phyloP scores from a whole-genome alignment of 2,329 filamentous ascomycete genomes.

The Sphaerulina populicola region DNA sequence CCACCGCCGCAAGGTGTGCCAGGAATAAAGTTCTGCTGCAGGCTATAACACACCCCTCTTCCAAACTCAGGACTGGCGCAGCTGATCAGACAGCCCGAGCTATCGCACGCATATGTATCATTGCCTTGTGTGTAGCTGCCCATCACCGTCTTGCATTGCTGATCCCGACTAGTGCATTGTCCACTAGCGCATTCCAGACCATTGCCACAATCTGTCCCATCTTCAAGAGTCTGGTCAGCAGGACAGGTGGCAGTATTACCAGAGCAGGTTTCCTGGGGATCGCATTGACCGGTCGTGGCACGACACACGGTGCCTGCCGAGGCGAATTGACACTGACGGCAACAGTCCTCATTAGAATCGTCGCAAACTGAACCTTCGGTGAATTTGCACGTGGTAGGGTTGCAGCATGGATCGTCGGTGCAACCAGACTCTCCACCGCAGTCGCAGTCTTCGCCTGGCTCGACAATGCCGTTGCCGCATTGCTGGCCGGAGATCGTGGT shows the following conservation, averaged over 20 bases:
- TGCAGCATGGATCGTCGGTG: conserved; percentile 69
- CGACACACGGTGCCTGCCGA: conserved; percentile 67
- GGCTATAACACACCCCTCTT: conserved; percentile 57
- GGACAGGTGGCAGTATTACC: conserved; percentile 69
- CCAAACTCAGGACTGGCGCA: conserved; percentile 66
- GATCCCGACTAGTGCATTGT: conserved; percentile 85
- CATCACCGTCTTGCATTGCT: conserved; percentile 80
- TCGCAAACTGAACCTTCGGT: conserved; percentile 65
- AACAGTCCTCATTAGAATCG: conserved; percentile 80
- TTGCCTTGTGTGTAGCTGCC: conserved; percentile 64
- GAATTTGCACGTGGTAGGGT: conserved; percentile 81
- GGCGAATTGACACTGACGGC: conserved; percentile 61
- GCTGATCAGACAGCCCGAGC: conserved; percentile 62
- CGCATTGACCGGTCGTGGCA: conserved; percentile 67
- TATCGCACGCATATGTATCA: conserved; percentile 71
- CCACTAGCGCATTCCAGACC: conserved; percentile 76
- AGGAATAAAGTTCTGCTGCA: conserved; percentile 89
- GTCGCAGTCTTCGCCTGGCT: conserved; percentile 88
- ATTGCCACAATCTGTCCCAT: conserved; percentile 64
- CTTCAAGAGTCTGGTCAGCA: conserved; percentile 56
- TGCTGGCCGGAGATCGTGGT: conserved; percentile 71
- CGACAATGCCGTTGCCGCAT: conserved; percentile 96
- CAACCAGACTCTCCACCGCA: conserved; percentile 73
- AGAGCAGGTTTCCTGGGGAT: conserved; percentile 74
- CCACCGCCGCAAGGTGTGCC: conserved; percentile 77